Evolutionary conservation across 208 protist genomes (phyloP), one percentile per base, ranked within the genome.

Genomic region (Acanthamoeba comandoni): DNA sequence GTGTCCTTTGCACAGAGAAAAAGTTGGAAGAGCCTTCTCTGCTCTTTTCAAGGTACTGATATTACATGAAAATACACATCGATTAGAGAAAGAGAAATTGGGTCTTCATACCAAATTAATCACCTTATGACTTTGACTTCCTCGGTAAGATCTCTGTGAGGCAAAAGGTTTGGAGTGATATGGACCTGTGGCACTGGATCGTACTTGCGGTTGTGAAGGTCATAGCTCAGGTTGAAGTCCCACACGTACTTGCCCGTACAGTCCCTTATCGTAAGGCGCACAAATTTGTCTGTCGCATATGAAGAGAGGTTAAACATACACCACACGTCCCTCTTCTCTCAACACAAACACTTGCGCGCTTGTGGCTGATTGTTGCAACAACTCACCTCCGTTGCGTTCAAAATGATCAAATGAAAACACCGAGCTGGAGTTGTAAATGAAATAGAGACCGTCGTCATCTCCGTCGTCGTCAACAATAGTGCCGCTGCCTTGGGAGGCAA

Each of bases 221-320:
- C 77, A 48, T 67, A 86, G 77, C 77, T 31, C n/a, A 86, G 77
- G 19, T 86, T 58, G 19, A 86, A 86, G 55, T 89, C 82, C 82
- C 82, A 89, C 82, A 89, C 82, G 82, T 89, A 89, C 62, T 89
- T 89, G 82, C 82, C 82, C 43, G 82, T 89, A 29, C 55, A 73
- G 43, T 89, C 82, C 22, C 82, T 58, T 17, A 73, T 26, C 11
- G 58, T 89, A 24, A 89, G 69, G 0, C 82, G 26, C 55, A 86
- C 77, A 15, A 86, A n/a, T 17, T 58, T 53, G 35, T 86, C 77
- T 86, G 77, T 35, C 8, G 69, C 69, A n/a, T 35, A 19, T 43
- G 35, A 43, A 43, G 2, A 43, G 35, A 43, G 35, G 35, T 43
- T 43, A 43, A 43, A 5, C 35, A 43, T 5, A 43, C 35, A 43